Base-by-base conservation (phyloP, 2,329 filamentous ascomycete genomes). In the Aspergillus transmontanensis region DNA sequence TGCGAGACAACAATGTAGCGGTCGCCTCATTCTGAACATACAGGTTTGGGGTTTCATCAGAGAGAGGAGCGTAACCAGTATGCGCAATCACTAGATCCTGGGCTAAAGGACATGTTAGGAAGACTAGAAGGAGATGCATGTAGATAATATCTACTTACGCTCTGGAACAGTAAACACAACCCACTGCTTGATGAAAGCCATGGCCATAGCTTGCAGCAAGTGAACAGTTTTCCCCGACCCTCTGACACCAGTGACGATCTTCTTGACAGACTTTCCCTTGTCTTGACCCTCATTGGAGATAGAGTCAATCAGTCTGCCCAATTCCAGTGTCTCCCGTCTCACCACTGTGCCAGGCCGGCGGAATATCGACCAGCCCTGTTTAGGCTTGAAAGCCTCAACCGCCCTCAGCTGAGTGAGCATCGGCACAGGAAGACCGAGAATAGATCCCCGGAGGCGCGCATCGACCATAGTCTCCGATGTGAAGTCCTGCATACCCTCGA, bases 121-220 rank as follows among this genome's bases (percentile, higher is more conserved):
- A 41, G 57, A 41, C 36, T 36, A n/a, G 21, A 34, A 23, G 32
- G 12, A 43, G 9, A 50, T 12, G 34, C 56, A 28, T 36, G 51
- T 45, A 6, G 26, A 45, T 26, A 10, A 34, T 4, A 56, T 34
- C 26, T 28, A 72, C 84, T 71, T 83, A 96, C 94, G 91, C 81
- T 99, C 93, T 43, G 95, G 94, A 58, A 98, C 85, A 73, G 92
- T 90, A 63, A 99, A 85, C 54, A 98, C 93, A 51, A 97, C 84
- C 93, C 94, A 98, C 32, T 90, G 86, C 76, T 93, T 92, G 72
- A 94, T 76, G 68, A 94, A 89, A 1, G 88, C 94, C 78, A 94
- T 89, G 21, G 90, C 83, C 85, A 96, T 87, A 45, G 90, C 91
- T 80, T 98, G 94, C 53, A 97, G 82, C 72, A 96, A 78, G 72